Percentiles rank a stretch among this genome's conserved stretches.
Evolutionary conservation across 495 filamentous ascomycete genomes (phyloP).

Genomic region (Neohortaea acidophila): DNA sequence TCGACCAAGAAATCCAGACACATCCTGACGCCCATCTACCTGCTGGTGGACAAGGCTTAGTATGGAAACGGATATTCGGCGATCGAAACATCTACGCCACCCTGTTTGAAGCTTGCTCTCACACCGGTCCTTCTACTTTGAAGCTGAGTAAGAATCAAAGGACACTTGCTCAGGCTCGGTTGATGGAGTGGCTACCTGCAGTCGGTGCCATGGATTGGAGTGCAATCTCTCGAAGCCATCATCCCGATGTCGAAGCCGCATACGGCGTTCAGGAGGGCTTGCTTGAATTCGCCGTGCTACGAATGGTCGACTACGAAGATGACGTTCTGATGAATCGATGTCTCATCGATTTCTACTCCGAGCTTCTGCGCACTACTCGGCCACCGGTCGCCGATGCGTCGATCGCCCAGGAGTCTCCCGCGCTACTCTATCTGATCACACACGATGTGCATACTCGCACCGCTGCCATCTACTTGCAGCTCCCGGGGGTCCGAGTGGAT

Average conservation of each 20-base stretch:
- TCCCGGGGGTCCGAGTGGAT: constrained; percentile 31
- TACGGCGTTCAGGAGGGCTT: constrained; percentile 41
- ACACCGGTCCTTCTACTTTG: constrained; percentile 24
- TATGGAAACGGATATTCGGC: constrained; percentile 59
- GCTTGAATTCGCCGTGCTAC: constrained; percentile 55
- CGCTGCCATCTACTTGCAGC: constrained; percentile 38
- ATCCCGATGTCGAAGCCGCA: constrained; percentile 42
- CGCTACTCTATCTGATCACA: constrained; percentile 40
- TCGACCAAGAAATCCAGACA: constrained; percentile 32
- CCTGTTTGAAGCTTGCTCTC: constrained; percentile 47
- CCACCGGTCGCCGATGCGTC: constrained; percentile 3
- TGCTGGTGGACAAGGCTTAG: constrained; percentile 42
- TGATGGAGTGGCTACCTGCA: constrained; percentile 55
- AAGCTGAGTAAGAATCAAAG: constrained; percentile 44
- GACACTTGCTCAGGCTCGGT: constrained; percentile 61
- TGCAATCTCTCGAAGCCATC: constrained; percentile 41
- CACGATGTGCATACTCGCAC: constrained; percentile 37
- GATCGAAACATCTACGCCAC: constrained; percentile 51
- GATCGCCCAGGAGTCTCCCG: constrained; percentile 24
- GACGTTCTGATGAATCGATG: constrained; percentile 72
- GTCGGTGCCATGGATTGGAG: constrained; percentile 50
- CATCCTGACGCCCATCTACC: constrained; percentile 28
- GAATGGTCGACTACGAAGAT: constrained; percentile 53
- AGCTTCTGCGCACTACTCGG: constrained; percentile 20
- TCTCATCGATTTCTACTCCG: constrained; percentile 54